phyloP scores from a whole-genome alignment of 169 alveolate genomes.

The Plasmodium cynomolgi region DNA sequence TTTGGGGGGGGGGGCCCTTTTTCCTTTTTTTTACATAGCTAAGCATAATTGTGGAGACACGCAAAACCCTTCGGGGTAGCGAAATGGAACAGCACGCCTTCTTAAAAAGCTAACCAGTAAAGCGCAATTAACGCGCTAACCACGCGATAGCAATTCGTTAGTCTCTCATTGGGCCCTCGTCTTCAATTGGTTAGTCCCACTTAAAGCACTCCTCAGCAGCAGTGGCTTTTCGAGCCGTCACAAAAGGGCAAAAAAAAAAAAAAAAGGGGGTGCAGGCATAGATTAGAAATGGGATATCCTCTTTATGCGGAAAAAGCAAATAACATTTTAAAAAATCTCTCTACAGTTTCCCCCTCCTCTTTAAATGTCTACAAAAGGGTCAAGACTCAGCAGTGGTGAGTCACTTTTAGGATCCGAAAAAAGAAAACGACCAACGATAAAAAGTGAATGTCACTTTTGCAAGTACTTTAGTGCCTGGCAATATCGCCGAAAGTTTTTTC shows the following conservation, averaged over 20 bases:
- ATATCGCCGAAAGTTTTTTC: not conserved
- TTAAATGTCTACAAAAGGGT: not conserved
- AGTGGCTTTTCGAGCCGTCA: not conserved
- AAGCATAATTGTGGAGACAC: slow-evolving; percentile 1
- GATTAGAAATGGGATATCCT: not conserved
- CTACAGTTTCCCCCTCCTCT: not conserved
- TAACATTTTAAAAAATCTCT: not conserved
- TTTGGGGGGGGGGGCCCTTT: no score
- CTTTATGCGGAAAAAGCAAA: not conserved
- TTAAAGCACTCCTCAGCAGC: not conserved
- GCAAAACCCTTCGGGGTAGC: not conserved
- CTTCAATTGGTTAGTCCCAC: not conserved
- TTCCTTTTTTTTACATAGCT: not conserved
- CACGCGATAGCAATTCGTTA: not conserved
- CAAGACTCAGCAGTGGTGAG: not conserved
- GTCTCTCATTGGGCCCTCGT: not conserved
- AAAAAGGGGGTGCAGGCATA: not conserved
- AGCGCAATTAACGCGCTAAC: not conserved
- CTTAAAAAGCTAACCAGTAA: not conserved
- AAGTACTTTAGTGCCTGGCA: not conserved
- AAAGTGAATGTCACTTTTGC: not conserved
- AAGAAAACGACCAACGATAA: not conserved
- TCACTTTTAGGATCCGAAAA: not conserved
- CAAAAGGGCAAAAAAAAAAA: not conserved
- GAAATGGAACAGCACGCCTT: not conserved